These are phyloP conservation scores for Discostella stelligeroides DNA, from an alignment of 108 stramenopile genomes.

Conservation along the genomic window DNA sequence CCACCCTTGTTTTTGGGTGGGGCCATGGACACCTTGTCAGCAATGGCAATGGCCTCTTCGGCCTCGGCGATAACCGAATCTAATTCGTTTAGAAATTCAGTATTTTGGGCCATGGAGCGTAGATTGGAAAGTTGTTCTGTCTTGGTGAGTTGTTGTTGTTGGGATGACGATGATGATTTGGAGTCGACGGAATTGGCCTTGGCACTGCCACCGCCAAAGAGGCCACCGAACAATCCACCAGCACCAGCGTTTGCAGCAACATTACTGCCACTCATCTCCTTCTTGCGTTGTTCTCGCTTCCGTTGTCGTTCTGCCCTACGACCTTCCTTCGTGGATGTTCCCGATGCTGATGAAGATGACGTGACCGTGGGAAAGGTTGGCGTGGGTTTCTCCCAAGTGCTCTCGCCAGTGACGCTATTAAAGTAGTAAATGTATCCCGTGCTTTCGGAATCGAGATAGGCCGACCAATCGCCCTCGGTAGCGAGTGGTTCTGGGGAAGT, in stretches of 20 bases:
- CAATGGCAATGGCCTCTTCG: constrained; percentile 49
- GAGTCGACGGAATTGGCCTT: too few species aligned
- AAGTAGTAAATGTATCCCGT: constrained; percentile 83
- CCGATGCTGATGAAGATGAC: not conserved
- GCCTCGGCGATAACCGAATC: constrained; percentile 48
- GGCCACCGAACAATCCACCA: constrained; percentile 26
- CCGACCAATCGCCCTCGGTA: constrained; percentile 73
- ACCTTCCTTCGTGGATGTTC: not conserved
- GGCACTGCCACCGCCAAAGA: constrained; percentile 14
- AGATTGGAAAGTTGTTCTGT: constrained; percentile 18
- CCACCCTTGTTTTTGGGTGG: constrained; percentile 23
- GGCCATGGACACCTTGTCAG: constrained; percentile 40
- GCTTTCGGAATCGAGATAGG: constrained; percentile 74
- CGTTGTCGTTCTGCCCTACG: constrained; percentile 4
- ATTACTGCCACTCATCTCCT: constrained; percentile 4
- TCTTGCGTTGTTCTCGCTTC: constrained; percentile 8
- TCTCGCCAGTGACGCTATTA: constrained; percentile 75
- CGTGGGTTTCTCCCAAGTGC: constrained; percentile 77
- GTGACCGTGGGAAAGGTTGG: constrained; percentile 64
- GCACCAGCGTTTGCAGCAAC: not conserved
- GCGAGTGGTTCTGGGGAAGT: constrained; percentile 56
- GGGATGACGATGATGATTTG: not conserved
- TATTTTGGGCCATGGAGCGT: constrained; percentile 21
- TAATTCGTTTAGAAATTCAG: constrained; percentile 34
- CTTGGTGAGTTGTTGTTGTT: not conserved